These are phyloP conservation scores for Candida peoriensis DNA, from an alignment of 805 yeast species.

Conservation along the genomic window DNA sequence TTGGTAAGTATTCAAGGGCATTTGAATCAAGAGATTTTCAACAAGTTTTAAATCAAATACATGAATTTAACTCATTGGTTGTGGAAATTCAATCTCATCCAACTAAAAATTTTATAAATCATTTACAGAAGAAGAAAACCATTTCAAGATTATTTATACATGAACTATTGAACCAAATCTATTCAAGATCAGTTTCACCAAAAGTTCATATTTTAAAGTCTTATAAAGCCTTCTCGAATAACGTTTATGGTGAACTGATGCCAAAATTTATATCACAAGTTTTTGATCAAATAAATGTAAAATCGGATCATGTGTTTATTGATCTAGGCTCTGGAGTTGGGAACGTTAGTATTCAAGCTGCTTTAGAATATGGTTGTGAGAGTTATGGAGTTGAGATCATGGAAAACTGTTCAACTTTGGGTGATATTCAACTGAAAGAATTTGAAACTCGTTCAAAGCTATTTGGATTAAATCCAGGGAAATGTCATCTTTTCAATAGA, in stretches of 20 bases:
- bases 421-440: conserved; percentile 54
- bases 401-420: conserved; percentile 71
- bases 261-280: conserved; percentile 72
- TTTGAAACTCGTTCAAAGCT: conserved; percentile 51
- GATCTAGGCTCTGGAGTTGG: conserved; percentile 96
- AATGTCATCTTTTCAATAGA: conserved; percentile 51
- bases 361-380: conserved; percentile 75
- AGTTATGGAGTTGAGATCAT: conserved; percentile 91
- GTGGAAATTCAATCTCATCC: conserved; percentile 26
- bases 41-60: conserved; percentile 29
- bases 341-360: conserved; percentile 84
- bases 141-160: conserved; percentile 46
- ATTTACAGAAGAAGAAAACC: conserved; percentile 26
- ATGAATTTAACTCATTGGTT: conserved; percentile 40
- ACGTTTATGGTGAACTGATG: conserved; percentile 85
- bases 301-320: conserved; percentile 55
- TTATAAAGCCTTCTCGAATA: conserved; percentile 84
- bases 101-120: conserved; percentile 25
- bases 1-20: conserved; percentile 33
- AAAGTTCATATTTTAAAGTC: conserved; percentile 55
- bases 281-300: conserved; percentile 52
- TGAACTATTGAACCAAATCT: conserved; percentile 67
- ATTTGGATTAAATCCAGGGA: conserved; percentile 60
- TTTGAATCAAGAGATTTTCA: conserved; percentile 27
- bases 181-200: conserved; percentile 76